Conservation (phyloP, 2,329 filamentous ascomycete genomes). For the Monosporascus sp. region DNA sequence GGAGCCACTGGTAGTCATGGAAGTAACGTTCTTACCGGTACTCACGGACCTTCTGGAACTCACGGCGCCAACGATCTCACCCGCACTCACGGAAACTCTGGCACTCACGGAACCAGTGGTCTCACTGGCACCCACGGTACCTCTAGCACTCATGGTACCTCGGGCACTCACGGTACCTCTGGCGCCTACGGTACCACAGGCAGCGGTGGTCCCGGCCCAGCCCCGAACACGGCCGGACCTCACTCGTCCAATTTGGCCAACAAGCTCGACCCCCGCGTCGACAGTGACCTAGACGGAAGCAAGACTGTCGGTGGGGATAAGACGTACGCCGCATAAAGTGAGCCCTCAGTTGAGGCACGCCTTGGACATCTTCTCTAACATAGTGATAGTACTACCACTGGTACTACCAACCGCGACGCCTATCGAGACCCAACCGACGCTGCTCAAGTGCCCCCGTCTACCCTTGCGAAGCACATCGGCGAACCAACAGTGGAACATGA, state of each 20-base stretch:
- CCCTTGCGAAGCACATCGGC: conserved; percentile 42
- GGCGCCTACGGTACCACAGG: conserved; percentile 24
- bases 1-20: too few species aligned
- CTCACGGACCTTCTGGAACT: conserved; percentile 7
- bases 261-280: conserved; percentile 51
- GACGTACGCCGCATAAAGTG: conserved; percentile 36
- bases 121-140: conserved; percentile 4
- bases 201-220: conserved; percentile 24
- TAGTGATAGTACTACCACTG: conserved; percentile 3
- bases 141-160: conserved; percentile 11
- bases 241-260: conserved; percentile 49
- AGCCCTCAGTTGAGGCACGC: neutral
- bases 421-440: conserved; percentile 48
- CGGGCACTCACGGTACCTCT: conserved; percentile 20
- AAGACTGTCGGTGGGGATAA: conserved; percentile 51
- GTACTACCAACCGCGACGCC: conserved; percentile 6
- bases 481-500: conserved; percentile 39
- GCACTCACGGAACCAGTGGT: conserved; percentile 22
- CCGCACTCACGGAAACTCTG: conserved; percentile 7
- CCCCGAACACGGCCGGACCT: conserved; percentile 42
- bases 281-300: conserved; percentile 49
- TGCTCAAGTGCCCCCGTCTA: conserved; percentile 51
- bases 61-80: neutral
- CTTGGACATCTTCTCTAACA: neutral
- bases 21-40: too few species aligned